Percentiles rank a stretch among this genome's conserved stretches.
Evolutionary conservation across 768 basidiomycete genomes (phyloP).

Genomic region (Auriscalpium vulgare): DNA sequence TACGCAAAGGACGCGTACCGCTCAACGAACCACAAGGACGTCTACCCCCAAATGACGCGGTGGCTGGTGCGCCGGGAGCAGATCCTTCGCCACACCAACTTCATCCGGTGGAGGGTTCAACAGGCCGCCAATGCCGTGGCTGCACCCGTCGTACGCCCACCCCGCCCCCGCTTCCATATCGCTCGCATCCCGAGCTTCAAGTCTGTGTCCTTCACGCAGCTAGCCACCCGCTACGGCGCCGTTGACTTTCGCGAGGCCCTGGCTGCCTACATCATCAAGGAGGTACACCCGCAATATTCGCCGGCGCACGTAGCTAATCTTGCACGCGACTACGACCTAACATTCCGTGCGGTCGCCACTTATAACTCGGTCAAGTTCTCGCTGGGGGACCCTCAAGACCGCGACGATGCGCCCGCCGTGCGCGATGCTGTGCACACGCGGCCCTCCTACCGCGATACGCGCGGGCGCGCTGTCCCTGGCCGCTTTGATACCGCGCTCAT

Average conservation of each 20-base stretch:
- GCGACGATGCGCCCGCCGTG: background rate
- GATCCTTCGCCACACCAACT: background rate
- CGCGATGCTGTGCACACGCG: background rate
- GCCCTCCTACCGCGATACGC: background rate
- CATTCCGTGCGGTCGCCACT: background rate
- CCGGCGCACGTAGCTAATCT: too few species aligned
- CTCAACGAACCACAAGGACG: conserved; percentile 1
- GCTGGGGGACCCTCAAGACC: background rate
- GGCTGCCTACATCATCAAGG: background rate
- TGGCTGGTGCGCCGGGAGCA: background rate
- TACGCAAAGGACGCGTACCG: conserved; percentile 1
- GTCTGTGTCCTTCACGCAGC: background rate
- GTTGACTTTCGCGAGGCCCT: background rate
- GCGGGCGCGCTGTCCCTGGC: background rate
- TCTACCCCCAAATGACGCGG: background rate
- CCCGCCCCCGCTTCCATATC: background rate
- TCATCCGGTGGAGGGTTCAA: background rate
- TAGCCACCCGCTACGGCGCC: background rate
- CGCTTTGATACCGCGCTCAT: conserved; percentile 5
- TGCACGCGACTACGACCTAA: background rate
- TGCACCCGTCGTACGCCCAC: too few species aligned
- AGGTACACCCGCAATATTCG: background rate
- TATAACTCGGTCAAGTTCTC: background rate
- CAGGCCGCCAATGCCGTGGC: too few species aligned
- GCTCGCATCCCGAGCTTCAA: background rate